Percentiles rank a stretch among this genome's conserved stretches.
Conservation (phyloP, 78 protist genomes). For the Dictyostelium citrinum region DNA sequence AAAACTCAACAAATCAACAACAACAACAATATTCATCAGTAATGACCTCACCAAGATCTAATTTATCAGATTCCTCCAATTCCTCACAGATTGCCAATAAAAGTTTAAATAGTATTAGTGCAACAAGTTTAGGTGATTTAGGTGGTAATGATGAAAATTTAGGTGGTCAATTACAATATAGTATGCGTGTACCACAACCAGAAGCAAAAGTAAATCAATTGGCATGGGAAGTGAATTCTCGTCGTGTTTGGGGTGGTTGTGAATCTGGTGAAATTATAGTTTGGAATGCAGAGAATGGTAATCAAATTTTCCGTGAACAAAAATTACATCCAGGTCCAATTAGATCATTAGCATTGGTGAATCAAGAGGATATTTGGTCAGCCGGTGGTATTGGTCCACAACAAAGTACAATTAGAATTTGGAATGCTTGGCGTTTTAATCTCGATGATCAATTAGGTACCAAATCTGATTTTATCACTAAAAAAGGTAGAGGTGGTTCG, state of each 20-base stretch:
- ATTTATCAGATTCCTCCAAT: not conserved
- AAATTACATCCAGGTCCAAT: slow-evolving; percentile 50
- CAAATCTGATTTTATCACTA: slow-evolving; percentile 25
- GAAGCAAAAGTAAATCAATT: slow-evolving; percentile 11
- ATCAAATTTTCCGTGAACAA: slow-evolving; percentile 12
- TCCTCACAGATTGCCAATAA: slow-evolving; percentile 9
- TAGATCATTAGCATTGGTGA: slow-evolving; percentile 17
- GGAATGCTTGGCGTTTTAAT: slow-evolving; percentile 72
- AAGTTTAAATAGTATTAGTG: slow-evolving; percentile 11
- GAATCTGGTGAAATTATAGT: slow-evolving; percentile 17
- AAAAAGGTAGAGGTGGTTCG: slow-evolving; percentile 27
- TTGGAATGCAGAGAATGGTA: slow-evolving; percentile 81
- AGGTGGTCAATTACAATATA: slow-evolving; percentile 65
- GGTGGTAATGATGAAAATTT: not conserved
- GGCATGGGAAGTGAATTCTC: slow-evolving; percentile 28
- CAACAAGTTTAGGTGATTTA: slow-evolving; percentile 17
- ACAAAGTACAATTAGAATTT: slow-evolving; percentile 19
- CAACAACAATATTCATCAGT: not conserved
- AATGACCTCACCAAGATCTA: not conserved
- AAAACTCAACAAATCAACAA: not conserved
- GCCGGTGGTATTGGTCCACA: slow-evolving; percentile 40
- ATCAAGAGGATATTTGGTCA: slow-evolving; percentile 64
- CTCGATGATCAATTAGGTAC: slow-evolving; percentile 28
- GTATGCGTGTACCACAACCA: not conserved
- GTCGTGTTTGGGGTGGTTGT: slow-evolving; percentile 72